phyloP scores from a whole-genome alignment of 257 asterid genomes.

The Penstemon barbatus region DNA sequence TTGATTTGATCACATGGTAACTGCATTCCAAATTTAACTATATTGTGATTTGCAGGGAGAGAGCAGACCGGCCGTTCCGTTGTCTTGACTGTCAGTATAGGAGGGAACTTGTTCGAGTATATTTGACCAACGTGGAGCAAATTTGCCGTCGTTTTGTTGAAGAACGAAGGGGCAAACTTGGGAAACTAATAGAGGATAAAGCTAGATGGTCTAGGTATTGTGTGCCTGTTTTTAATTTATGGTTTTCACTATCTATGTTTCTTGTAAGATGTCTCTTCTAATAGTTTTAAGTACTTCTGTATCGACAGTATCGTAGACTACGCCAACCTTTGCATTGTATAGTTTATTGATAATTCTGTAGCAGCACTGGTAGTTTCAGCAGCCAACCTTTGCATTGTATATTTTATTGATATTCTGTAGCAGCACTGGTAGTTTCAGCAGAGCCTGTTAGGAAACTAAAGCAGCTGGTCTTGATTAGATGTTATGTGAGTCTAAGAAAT shows the following conservation, averaged over 20 bases:
- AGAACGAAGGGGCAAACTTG: conserved; percentile 72
- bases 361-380: conserved; percentile 6
- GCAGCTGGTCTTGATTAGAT: background rate
- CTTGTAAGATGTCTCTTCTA: background rate
- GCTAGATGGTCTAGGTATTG: conserved; percentile 89
- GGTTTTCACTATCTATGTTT: background rate
- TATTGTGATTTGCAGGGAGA: conserved; percentile 64
- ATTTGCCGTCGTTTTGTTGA: conserved; percentile 86
- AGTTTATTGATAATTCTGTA: background rate
- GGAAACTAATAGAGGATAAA: conserved; percentile 79
- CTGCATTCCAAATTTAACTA: conserved; percentile 3
- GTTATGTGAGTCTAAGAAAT: background rate
- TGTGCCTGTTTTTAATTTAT: conserved; percentile 19
- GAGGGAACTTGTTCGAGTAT: conserved; percentile 92
- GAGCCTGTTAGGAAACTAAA: conserved; percentile 8
- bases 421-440: conserved; percentile 4
- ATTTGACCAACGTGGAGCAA: conserved; percentile 90
- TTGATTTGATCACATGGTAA: conserved; percentile 8
- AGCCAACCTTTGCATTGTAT: background rate
- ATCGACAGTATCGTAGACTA: background rate
- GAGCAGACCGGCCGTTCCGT: conserved; percentile 88
- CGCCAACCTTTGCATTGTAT: background rate
- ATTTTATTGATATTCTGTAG: conserved; percentile 2
- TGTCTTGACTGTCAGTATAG: conserved; percentile 89
- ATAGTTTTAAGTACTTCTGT: background rate